A percentile compares a stretch with the other conserved stretches of the same genome.
Evolutionary conservation across 257 asterid genomes (phyloP).

Genomic region (Thymus mandschuricus): DNA sequence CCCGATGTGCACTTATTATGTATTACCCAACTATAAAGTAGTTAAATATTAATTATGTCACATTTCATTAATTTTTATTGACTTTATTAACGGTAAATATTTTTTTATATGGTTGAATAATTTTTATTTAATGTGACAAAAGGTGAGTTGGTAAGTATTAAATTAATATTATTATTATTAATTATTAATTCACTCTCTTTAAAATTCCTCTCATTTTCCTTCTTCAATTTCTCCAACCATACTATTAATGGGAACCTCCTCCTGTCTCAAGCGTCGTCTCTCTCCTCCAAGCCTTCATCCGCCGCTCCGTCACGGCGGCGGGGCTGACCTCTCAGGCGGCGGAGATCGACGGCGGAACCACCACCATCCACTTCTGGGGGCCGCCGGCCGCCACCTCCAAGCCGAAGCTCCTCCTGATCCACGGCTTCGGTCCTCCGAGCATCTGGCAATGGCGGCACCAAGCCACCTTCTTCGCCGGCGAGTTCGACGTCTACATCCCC

Average conservation of each 20-base stretch:
- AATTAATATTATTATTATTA: neutral
- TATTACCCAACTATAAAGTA: neutral
- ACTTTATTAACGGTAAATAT: no score
- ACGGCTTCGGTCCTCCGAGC: constrained; percentile 79
- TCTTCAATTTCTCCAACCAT: neutral
- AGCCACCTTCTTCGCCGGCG: constrained; percentile 47
- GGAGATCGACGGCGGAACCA: constrained; percentile 51
- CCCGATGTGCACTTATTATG: neutral
- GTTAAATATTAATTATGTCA: neutral
- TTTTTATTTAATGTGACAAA: neutral
- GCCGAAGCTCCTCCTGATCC: constrained; percentile 64
- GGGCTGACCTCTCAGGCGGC: constrained; percentile 56
- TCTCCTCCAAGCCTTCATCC: constrained; percentile 51
- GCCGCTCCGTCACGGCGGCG: constrained; percentile 49
- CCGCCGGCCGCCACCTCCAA: constrained; percentile 49
- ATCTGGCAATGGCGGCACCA: constrained; percentile 79
- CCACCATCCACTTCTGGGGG: constrained; percentile 77
- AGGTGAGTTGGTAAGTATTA: no score
- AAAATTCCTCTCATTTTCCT: neutral
- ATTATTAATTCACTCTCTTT: neutral
- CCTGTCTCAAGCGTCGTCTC: constrained; percentile 65
- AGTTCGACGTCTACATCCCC: constrained; percentile 65
- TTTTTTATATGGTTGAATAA: neutral
- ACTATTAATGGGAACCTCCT: constrained; percentile 30
- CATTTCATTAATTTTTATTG: neutral